Evolutionary conservation across 768 basidiomycete species (phyloP).

Genomic region (Phlebiopsis flavidoalba): DNA sequence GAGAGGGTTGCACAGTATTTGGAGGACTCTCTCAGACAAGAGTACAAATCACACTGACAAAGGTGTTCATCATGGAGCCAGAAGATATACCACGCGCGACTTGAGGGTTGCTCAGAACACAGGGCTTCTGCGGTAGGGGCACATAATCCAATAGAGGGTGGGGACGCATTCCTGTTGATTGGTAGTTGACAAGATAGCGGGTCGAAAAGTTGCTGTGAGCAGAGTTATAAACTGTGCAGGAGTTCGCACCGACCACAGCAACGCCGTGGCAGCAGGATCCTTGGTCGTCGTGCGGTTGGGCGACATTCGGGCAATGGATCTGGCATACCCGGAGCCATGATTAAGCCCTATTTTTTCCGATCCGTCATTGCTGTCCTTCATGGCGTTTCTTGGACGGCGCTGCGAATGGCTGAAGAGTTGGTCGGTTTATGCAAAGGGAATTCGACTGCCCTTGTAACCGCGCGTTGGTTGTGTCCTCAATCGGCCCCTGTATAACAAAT

Average conservation of each 20-base stretch:
- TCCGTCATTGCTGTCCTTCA: neutral
- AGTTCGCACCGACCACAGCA: conserved; percentile 15
- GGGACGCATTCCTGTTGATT: conserved; percentile 20
- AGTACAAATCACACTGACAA: conserved; percentile 3
- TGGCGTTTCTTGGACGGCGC: neutral
- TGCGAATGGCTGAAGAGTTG: neutral
- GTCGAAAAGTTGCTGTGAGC: conserved; percentile 29
- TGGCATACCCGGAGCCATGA: conserved; percentile 42
- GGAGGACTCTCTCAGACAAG: neutral
- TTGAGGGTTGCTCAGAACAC: neutral
- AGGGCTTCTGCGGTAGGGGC: conserved; percentile 9
- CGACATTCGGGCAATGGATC: conserved; percentile 53
- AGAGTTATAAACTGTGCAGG: neutral
- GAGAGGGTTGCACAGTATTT: neutral
- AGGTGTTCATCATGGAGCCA: conserved; percentile 1
- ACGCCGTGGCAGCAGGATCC: conserved; percentile 48
- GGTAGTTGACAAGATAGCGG: conserved; percentile 44
- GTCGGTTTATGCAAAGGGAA: neutral
- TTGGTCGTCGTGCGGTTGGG: conserved; percentile 60
- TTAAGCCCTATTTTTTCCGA: neutral
- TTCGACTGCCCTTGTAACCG: conserved; percentile 5
- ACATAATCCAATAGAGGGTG: neutral
- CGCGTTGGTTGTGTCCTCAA: conserved; percentile 8
- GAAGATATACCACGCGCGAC: neutral
- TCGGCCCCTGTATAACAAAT: conserved; percentile 1